phyloP scores from a whole-genome alignment of 2,329 filamentous ascomycete species.

The Drechslera avenae region DNA sequence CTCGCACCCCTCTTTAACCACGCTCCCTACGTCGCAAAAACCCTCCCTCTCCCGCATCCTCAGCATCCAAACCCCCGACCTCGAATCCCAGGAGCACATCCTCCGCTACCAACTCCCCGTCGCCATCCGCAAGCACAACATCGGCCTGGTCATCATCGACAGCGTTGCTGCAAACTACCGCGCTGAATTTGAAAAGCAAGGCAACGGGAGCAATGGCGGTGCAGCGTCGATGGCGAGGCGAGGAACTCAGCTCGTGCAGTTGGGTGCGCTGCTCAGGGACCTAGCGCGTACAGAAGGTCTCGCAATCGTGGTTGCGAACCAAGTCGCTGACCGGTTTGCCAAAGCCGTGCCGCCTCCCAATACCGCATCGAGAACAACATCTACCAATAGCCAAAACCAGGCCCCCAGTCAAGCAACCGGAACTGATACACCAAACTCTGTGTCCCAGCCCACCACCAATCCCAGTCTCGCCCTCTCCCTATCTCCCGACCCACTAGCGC shows the following conservation, averaged over 20 bases:
- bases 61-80: constrained; percentile 81
- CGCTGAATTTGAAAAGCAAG: constrained; percentile 76
- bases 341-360: constrained; percentile 28
- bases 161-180: constrained; percentile 95
- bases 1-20: constrained; percentile 65
- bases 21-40: constrained; percentile 46
- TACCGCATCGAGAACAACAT: constrained; percentile 31
- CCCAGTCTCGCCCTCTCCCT: constrained; percentile 35
- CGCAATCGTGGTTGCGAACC: constrained; percentile 90
- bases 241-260: constrained; percentile 74
- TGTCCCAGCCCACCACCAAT: constrained; percentile 24
- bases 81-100: constrained; percentile 96
- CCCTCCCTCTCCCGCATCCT: constrained; percentile 78
- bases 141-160: constrained; percentile 86
- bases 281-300: constrained; percentile 76
- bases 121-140: constrained; percentile 72
- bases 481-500: constrained; percentile 64
- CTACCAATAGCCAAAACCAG: constrained; percentile 11
- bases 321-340: constrained; percentile 87
- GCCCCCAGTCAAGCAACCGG: constrained; percentile 32
- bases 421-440: constrained; percentile 21
- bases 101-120: constrained; percentile 90
- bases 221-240: constrained; percentile 70
- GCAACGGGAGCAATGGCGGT: constrained; percentile 41
- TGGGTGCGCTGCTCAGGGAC: constrained; percentile 76